These are phyloP conservation scores for Castanea sativa DNA, from an alignment of 306 rosid species.

Conservation along the genomic window DNA sequence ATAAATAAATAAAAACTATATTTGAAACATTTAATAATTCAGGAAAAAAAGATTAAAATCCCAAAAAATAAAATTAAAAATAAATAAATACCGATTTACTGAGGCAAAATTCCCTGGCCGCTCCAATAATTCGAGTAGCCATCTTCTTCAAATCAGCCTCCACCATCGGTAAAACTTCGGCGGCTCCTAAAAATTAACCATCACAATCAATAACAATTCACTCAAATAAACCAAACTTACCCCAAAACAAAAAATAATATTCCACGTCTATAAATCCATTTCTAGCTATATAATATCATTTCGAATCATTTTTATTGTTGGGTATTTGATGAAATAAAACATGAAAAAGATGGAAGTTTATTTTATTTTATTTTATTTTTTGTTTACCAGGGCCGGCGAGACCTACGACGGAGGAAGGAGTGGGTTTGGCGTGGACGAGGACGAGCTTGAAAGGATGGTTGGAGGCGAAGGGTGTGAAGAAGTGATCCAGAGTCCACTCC, in stretches of 20 bases:
- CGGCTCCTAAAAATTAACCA: constrained; percentile 32
- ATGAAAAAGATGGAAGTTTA: no score
- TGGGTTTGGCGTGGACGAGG: constrained; percentile 61
- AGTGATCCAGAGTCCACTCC: constrained; percentile 62
- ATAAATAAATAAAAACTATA: no score
- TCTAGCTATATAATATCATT: no score
- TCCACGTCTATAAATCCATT: no score
- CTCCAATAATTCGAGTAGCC: constrained; percentile 25
- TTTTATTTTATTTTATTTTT: no score
- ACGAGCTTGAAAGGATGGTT: constrained; percentile 51
- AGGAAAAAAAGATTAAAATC: no score
- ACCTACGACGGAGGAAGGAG: constrained; percentile 38
- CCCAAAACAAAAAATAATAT: no score
- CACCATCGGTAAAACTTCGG: constrained; percentile 52
- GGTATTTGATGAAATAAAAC: no score
- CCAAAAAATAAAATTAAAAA: background rate
- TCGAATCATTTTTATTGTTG: no score
- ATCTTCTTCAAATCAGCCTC: constrained; percentile 49
- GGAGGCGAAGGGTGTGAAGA: constrained; percentile 18
- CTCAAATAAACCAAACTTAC: no score
- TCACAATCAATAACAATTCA: background rate
- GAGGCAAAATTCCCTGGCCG: constrained; percentile 45
- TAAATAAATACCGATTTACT: constrained; percentile 34
- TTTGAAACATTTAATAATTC: no score
- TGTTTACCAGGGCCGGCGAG: constrained; percentile 67